Base-by-base conservation (phyloP, 257 asterid genomes). In the Orobanche coerulescens region DNA sequence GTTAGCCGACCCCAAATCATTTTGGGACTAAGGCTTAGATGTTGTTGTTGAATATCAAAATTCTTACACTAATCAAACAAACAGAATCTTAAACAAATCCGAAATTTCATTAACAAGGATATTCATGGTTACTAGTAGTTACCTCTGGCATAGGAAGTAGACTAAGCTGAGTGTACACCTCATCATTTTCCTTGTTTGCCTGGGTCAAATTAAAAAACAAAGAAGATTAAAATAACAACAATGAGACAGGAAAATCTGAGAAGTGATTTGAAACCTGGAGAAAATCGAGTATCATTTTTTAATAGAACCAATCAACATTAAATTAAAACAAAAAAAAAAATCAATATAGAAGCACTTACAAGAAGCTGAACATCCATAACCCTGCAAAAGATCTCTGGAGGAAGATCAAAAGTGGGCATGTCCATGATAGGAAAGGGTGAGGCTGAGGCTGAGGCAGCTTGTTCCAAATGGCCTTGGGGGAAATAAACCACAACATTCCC, bases 141-240 rank as follows among this genome's bases (percentile, higher is more conserved):
- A 93, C 99, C 92, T 89, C 95, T 40, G 86, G 72, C 13, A 84
- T 64, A 72, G 97, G 97, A 39, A 84, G 90, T 30, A 93, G 82
- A 61, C 79, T 81, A 49, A 93, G 85, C 84, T 83, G 95, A 42
- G 95, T 90, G 66, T 82, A 89, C 54, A 93, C 97, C 84, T 93
- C 99, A 75, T 93, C 99, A 73, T 86, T 93, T 76, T 93, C 97
- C 85, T 83, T 86, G 71, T 89, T 93, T 16, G 96, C 97, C 99
- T 93, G 79, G 73, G 62, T 57, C 49, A 71, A 51, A 18, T 64
- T 6, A 73, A 18, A 64, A 36, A 54, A 52, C 43, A 39, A 37
- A n/a, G n/a, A n/a, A 28, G 36, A 59, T 26, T 1, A 31, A 12
- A 53, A 62, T 24, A 14, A 28, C 55, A 64, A 16, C 18, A 34